Base-by-base conservation (phyloP, 495 filamentous ascomycete genomes). In the Hyaloscypha variabilis region DNA sequence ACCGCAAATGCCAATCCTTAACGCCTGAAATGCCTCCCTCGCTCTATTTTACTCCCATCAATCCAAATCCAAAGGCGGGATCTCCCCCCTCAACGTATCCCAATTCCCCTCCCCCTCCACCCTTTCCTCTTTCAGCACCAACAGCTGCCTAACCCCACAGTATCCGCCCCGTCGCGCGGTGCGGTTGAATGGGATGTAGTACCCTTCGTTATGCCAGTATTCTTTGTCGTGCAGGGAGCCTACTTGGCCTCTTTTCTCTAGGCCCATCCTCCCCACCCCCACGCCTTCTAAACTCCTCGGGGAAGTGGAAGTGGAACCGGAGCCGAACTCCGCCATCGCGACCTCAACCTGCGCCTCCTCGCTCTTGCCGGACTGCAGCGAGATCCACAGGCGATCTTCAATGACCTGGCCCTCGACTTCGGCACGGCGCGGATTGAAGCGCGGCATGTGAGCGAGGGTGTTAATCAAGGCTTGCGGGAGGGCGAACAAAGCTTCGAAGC, bases 401-500 rank as follows among this genome's bases (percentile, higher is more conserved):
- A 88, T 81, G n/a, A 62, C 66, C 65, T 87, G 76, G 2, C 86
- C 87, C 55, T 78, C 77, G 34, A 77, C 66, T 60, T 89, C 86
- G 0, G 77, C 74, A 0, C 88, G 81, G 21, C 85, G 83, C 51
- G 85, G 81, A 67, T 90, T 89, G 25, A 78, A 74, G 72, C 82
- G 79, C 5, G 88, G 87, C 36, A 87, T 71, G 8, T 82, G 81
- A 28, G 79, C 73, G 3, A 87, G 55, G 59, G 75, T 76, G 56
- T 83, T 87, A 28, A 79, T 69, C n/a, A 91, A 30, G 26, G 76
- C 75, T 62, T 90, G 88, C 3, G 82, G 77, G 5, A 82, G 75
- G 3, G 75, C 72, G 59, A 88, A 85, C 6, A 90, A 74, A 6
- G 82, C 78, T 69, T 92, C 90, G 60, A 88, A 83, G 14, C 83